Evolutionary conservation across 176 grass and related monocot species (phyloP).

Genomic region (Tillandsia fasciculata): DNA sequence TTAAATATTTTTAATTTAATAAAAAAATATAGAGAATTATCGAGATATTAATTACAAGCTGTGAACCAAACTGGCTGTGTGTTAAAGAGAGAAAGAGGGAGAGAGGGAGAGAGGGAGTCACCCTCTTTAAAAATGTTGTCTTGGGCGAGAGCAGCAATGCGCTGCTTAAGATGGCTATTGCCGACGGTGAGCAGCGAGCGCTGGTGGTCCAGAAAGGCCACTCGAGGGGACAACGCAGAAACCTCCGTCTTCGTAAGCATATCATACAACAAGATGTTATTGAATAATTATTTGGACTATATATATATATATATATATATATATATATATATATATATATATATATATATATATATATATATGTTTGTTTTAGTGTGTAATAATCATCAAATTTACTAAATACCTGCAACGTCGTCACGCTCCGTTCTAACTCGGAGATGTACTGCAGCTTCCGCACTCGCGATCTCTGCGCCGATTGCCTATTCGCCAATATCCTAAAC

Average conservation of each 20-base stretch:
- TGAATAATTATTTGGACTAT: not conserved
- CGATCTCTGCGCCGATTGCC: slow-evolving; percentile 94
- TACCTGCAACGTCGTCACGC: slow-evolving; percentile 82
- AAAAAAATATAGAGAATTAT: too few species aligned
- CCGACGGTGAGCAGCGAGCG: slow-evolving; percentile 73
- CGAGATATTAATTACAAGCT: too few species aligned
- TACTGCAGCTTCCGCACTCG: slow-evolving; percentile 94
- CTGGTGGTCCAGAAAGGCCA: slow-evolving; percentile 95
- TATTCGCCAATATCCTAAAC: slow-evolving; percentile 85
- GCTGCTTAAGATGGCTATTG: slow-evolving; percentile 95
- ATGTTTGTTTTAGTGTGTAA: too few species aligned
- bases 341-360: not conserved
- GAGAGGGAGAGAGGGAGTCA: slow-evolving; percentile 8
- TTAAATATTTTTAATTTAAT: too few species aligned
- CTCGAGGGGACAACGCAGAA: slow-evolving; percentile 71
- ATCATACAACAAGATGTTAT: not conserved
- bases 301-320: not conserved
- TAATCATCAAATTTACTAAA: not conserved
- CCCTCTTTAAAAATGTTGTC: slow-evolving; percentile 99
- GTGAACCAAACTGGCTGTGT: too few species aligned
- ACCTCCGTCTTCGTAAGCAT: slow-evolving; percentile 57
- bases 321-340: not conserved
- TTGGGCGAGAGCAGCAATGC: slow-evolving; percentile 81
- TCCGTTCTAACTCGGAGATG: slow-evolving; percentile 92
- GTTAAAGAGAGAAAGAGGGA: not conserved